Base-by-base conservation (phyloP, 2,329 filamentous ascomycete genomes). In the Coniochaeta ligniaria region DNA sequence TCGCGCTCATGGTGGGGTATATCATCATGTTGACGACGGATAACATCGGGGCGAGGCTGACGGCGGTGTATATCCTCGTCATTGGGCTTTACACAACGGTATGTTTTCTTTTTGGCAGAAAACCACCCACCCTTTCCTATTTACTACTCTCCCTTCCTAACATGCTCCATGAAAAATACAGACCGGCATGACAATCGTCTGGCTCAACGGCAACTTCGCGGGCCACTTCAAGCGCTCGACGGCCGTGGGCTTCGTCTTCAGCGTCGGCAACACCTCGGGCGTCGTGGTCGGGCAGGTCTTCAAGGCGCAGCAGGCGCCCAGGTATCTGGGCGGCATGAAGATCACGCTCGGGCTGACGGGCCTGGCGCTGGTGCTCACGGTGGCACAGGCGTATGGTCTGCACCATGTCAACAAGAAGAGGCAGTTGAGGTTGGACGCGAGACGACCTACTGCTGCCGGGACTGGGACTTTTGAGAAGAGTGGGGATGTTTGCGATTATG, bases 21-120 rank as follows among this genome's bases (percentile, higher is more conserved):
- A 22, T 45, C 41, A 50, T 59, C 38, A 47, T 59, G 24, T 16
- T 59, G 4, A 20, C 36, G 11, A 59, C 38, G 9, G 26, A 22
- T 22, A 28, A 28, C n/a, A 24, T 35, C 12, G 57, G 56, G 2
- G 54, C 62, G 1, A 59, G 62, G 17, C 60, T 59, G 28, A 43
- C 55, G 7, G 59, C 60, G n/a, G 56, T 62, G 26, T 63, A 60
- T 45, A 57, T 62, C 20, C 52, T 63, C 11, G 60, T 57, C 2
- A 45, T 62, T 24, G 60, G 62, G 9, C 31, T 62, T 7, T 62
- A 60, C 26, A 52, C 52, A 5, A 31, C 28, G 28, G 28, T 31
- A 31, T 9, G 28, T 31, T 31, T 31, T 31, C n/a, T n/a, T n/a
- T n/a, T n/a, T n/a, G n/a, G 28, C 28, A 9, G 28, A 31, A 31